Conservation (phyloP, 2,329 filamentous ascomycete species). For the Aureobasidium mangrovei region DNA sequence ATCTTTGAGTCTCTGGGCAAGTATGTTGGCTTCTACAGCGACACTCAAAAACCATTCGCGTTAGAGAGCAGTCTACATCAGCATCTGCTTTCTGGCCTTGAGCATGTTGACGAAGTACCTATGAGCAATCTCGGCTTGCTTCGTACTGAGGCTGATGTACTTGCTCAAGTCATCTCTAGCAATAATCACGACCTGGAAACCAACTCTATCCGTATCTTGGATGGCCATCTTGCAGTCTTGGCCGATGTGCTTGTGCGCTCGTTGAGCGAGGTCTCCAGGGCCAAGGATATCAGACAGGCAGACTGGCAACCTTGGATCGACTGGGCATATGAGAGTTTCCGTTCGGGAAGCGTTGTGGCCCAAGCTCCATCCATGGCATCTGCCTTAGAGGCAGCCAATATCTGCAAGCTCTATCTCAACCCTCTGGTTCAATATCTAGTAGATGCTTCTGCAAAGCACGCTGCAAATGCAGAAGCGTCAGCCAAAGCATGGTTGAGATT, state of each 20-base stretch:
- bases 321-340: not conserved
- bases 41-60: conserved; percentile 1
- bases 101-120: conserved; percentile 5
- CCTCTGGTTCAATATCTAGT: conserved; percentile 2
- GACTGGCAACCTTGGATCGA: conserved; percentile 8
- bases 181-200: conserved; percentile 28
- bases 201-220: not conserved
- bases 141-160: conserved; percentile 30
- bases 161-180: conserved; percentile 30
- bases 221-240: conserved; percentile 25
- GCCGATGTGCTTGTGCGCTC: conserved; percentile 22
- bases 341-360: not conserved
- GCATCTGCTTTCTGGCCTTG: conserved; percentile 4
- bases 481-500: conserved; percentile 61
- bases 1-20: conserved; percentile 4
- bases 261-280: conserved; percentile 22
- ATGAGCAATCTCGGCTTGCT: conserved; percentile 30
- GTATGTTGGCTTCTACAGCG: conserved; percentile 8
- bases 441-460: not conserved
- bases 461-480: not conserved
- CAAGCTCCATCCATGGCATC: not conserved
- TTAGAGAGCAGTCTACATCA: not conserved
- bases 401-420: conserved; percentile 6
- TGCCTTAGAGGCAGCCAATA: not conserved
- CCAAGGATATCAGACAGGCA: conserved; percentile 2